Evolutionary conservation across 768 basidiomycete species (phyloP).

Genomic region (Gymnopilus dilepis): DNA sequence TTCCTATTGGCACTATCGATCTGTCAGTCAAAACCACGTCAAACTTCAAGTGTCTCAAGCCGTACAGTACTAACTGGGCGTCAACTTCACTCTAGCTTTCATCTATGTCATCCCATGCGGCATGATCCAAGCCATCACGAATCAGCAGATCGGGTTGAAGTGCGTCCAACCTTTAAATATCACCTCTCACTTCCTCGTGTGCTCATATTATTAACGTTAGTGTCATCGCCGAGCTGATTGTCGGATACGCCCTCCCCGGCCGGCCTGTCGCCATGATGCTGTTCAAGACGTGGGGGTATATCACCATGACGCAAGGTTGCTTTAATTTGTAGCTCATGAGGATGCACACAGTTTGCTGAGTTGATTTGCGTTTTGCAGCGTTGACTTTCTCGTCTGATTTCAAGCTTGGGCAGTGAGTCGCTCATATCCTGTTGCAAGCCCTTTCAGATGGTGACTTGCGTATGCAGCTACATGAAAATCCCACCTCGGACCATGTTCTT

Average conservation of each 20-base stretch:
- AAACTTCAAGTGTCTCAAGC: no score
- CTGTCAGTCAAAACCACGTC: slow-evolving; percentile 42
- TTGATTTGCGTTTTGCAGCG: slow-evolving; percentile 52
- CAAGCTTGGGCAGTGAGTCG: slow-evolving; percentile 76
- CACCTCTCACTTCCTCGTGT: background rate
- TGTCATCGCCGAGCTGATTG: slow-evolving; percentile 80
- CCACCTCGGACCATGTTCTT: slow-evolving; percentile 66
- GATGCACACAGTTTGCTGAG: background rate
- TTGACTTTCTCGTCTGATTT: slow-evolving; percentile 67
- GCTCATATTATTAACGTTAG: slow-evolving; percentile 27
- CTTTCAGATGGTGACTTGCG: background rate
- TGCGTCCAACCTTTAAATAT: slow-evolving; percentile 22
- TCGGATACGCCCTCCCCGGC: slow-evolving; percentile 75
- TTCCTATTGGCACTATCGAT: slow-evolving; percentile 67
- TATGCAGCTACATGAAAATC: slow-evolving; percentile 34
- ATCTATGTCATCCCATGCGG: slow-evolving; percentile 72
- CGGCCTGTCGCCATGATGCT: slow-evolving; percentile 73
- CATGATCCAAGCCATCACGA: slow-evolving; percentile 73
- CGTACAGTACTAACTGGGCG: no score
- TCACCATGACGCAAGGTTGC: slow-evolving; percentile 28
- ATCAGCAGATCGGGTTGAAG: slow-evolving; percentile 73
- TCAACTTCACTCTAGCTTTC: slow-evolving; percentile 37
- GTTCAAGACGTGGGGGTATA: slow-evolving; percentile 69
- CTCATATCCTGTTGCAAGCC: slow-evolving; percentile 42
- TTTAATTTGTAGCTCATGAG: background rate